phyloP scores from a whole-genome alignment of 2,329 filamentous ascomycete species.

The Albophoma yamanashiensis region DNA sequence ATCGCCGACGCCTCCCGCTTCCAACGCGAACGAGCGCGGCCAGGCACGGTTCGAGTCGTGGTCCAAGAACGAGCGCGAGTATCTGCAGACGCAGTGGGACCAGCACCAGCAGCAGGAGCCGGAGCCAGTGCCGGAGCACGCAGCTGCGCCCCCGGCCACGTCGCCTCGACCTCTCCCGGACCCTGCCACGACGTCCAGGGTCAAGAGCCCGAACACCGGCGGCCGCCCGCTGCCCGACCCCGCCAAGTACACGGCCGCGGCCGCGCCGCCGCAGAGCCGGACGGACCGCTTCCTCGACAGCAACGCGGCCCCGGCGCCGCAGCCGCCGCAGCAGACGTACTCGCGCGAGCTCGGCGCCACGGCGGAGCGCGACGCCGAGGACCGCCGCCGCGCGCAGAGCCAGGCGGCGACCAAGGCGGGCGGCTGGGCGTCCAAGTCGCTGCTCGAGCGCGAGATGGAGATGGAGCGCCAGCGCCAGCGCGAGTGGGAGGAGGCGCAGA shows the following conservation, averaged over 20 bases:
- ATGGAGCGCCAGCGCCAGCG: conserved; percentile 64
- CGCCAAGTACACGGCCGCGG: conserved; percentile 17
- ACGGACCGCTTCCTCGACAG: conserved; percentile 48
- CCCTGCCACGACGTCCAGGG: conserved; percentile 17
- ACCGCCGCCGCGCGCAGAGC: conserved; percentile 45
- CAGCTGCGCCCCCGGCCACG: background rate
- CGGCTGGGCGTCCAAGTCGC: conserved; percentile 55
- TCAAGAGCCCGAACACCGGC: conserved; percentile 27
- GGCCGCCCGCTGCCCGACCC: conserved; percentile 46
- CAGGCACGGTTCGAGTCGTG: conserved; percentile 49
- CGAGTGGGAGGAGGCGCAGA: conserved; percentile 71
- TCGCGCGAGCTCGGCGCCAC: conserved; percentile 43
- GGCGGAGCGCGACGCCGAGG: conserved; percentile 52
- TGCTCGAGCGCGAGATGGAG: conserved; percentile 74
- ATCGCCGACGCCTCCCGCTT: background rate
- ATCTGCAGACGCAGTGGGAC: conserved; percentile 44
- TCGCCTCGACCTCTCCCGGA: conserved; percentile 33
- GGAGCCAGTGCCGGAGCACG: conserved; percentile 7
- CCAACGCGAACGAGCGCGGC: background rate
- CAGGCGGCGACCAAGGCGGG: conserved; percentile 52
- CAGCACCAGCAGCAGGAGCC: conserved; percentile 26
- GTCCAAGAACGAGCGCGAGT: conserved; percentile 53
- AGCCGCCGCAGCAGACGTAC: conserved; percentile 36
- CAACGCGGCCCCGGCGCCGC: conserved; percentile 37
- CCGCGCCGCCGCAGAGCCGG: conserved; percentile 26